These are phyloP conservation scores for Heliophila coronopifolia DNA, from an alignment of 441 rosid species.

Conservation along the genomic window DNA sequence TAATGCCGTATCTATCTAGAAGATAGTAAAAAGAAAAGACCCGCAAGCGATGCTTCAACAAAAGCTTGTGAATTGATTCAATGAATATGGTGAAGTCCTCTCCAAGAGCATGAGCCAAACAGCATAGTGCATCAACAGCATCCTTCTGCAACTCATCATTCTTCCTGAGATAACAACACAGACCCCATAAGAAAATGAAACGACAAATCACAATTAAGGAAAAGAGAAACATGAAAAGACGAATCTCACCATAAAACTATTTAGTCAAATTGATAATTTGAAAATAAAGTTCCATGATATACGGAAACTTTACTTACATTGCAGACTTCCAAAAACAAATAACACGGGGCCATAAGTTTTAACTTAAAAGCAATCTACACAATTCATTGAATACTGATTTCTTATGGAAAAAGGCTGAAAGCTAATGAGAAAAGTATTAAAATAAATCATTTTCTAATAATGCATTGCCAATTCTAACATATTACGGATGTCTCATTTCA, in stretches of 20 bases:
- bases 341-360: neutral
- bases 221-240: neutral
- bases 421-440: constrained; percentile 1
- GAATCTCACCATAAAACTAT: constrained; percentile 13
- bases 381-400: neutral
- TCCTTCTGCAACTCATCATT: constrained; percentile 87
- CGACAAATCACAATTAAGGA: constrained; percentile 8
- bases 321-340: constrained; percentile 6
- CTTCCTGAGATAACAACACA: constrained; percentile 48
- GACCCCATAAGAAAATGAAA: constrained; percentile 5
- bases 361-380: constrained; percentile 4
- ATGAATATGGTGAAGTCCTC: constrained; percentile 95
- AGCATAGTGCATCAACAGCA: constrained; percentile 96
- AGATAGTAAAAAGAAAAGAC: constrained; percentile 31
- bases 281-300: neutral
- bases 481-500: neutral
- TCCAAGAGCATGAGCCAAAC: constrained; percentile 97
- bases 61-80: constrained; percentile 85
- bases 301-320: neutral
- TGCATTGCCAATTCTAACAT: constrained; percentile 2
- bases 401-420: no score
- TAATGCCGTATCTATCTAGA: neutral
- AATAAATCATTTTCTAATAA: neutral
- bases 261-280: constrained; percentile 9
- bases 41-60: constrained; percentile 70